A percentile compares a stretch with the other conserved stretches of the same genome.
These are phyloP conservation scores for Breviolum minutum DNA, from an alignment of 73 alveolate species.

Conservation along the genomic window DNA sequence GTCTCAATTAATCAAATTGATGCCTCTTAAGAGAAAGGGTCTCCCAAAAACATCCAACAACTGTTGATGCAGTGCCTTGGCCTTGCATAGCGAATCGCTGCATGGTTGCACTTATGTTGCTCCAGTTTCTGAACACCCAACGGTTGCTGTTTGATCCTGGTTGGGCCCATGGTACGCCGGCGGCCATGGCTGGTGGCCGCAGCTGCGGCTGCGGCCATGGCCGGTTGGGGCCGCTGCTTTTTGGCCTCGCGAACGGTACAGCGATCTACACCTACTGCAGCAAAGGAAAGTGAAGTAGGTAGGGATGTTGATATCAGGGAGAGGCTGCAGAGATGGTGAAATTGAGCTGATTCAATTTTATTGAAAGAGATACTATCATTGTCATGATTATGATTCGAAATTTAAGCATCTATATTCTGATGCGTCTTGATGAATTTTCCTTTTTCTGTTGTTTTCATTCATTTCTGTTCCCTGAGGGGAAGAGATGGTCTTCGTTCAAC, in stretches of 20 bases:
- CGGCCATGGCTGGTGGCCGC: not conserved
- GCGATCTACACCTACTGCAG: conserved; percentile 4
- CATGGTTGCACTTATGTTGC: not conserved
- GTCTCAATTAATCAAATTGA: too few relatives aligned
- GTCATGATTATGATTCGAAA: too few relatives aligned
- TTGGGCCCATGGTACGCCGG: too few relatives aligned
- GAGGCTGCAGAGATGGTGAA: too few relatives aligned
- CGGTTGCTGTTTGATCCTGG: too few relatives aligned
- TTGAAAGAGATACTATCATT: too few relatives aligned
- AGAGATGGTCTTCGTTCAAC: not conserved
- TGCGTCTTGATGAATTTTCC: too few relatives aligned
- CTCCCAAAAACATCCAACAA: not conserved
- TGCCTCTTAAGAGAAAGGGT: too few relatives aligned
- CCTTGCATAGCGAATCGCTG: not conserved
- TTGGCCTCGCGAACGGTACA: not conserved
- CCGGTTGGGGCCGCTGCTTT: not conserved
- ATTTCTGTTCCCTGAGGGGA: not conserved
- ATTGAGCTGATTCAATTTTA: too few relatives aligned
- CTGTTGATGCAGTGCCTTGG: not conserved
- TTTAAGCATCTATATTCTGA: too few relatives aligned
- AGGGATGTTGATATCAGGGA: too few relatives aligned
- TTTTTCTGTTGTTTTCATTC: too few relatives aligned
- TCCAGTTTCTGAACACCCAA: not conserved
- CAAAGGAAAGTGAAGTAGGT: not conserved
- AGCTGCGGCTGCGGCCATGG: not conserved